Base-by-base conservation (phyloP, 2,329 filamentous ascomycete species). In the Ophiostoma ulmi region DNA sequence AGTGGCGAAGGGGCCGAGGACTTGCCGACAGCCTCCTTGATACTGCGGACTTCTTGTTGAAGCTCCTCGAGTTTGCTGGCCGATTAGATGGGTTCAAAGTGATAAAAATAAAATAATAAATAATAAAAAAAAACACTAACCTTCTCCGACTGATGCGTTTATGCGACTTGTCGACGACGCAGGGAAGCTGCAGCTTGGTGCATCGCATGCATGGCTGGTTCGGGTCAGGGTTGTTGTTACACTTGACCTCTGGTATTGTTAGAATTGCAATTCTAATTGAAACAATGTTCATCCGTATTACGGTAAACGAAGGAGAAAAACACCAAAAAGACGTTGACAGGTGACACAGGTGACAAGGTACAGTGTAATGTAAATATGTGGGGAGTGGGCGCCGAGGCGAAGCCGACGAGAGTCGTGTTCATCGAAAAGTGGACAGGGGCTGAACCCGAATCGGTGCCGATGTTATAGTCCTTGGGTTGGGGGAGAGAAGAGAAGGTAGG, bases 31-130 rank as follows among this genome's bases (percentile, higher is more conserved):
- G 81, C 83, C 73, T 86, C 80, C 74, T 85, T 86, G 75, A 86
- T 86, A 75, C 78, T 83, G 73, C 80, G 82, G n/a, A 87, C 81
- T 75, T 86, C 85, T 72, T 84, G 82, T 68, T 83, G 84, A 5
- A 87, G 78, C 72, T 85, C 82, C 73, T 87, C 85, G 3, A 87
- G 78, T 75, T 87, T 87, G 74, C 85, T 86, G 35, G 14, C 7
- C 31, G 36, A 68, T 72, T 35, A 72, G 26, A 35, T 10, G 17
- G 0, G 1, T 44, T 39, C 4, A 7, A 3, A 20, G 17, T 41
- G 39, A 31, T 31, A 31, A 3, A 31, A 13, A 65, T 13, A 7
- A 3, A 20, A 22, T 41, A 31, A 31, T 31, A 31, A 3, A 31
- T 7, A 13, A 41, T 8, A 26, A n/a, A 48, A 8, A 3, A 52